These are phyloP conservation scores for Coemansia erecta DNA, from an alignment of 192 early-diverging fungal genomes.

Conservation along the genomic window DNA sequence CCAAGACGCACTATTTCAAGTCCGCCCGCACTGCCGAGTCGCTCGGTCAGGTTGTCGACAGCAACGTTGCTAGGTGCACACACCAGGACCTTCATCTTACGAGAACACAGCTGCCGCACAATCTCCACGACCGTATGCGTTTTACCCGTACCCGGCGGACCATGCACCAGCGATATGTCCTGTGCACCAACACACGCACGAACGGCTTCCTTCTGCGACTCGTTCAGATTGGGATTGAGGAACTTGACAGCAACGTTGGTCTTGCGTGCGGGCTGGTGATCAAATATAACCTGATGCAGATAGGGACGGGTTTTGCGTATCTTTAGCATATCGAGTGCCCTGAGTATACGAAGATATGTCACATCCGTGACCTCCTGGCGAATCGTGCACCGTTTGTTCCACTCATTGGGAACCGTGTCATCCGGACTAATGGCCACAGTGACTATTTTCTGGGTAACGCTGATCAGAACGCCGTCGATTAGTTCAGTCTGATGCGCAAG, in stretches of 20 bases:
- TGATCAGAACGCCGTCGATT: constrained; percentile 57
- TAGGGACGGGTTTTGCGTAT: constrained; percentile 24
- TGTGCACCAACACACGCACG: constrained; percentile 57
- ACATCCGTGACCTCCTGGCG: constrained; percentile 57
- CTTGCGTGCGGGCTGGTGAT: constrained; percentile 11
- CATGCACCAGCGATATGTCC: constrained; percentile 76
- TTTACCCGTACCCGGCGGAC: constrained; percentile 89
- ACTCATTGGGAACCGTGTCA: constrained; percentile 54
- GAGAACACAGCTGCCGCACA: constrained; percentile 66
- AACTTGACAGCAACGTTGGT: constrained; percentile 36
- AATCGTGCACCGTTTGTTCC: constrained; percentile 60
- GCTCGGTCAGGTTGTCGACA: constrained; percentile 85
- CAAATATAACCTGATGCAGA: constrained; percentile 52
- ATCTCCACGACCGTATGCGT: constrained; percentile 86
- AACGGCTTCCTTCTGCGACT: constrained; percentile 71
- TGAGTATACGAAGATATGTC: constrained; percentile 43
- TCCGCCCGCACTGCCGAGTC: constrained; percentile 57
- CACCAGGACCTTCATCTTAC: constrained; percentile 68
- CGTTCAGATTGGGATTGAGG: constrained; percentile 65
- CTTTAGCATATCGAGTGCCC: constrained; percentile 30
- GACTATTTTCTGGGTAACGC: constrained; percentile 58
- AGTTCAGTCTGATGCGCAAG: background rate
- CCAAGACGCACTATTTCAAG: constrained; percentile 76
- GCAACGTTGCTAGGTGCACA: constrained; percentile 90
- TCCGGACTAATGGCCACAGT: constrained; percentile 65